Evolutionary conservation across 129 eudicot species (phyloP).

Genomic region (Helichrysum umbraculigerum): DNA sequence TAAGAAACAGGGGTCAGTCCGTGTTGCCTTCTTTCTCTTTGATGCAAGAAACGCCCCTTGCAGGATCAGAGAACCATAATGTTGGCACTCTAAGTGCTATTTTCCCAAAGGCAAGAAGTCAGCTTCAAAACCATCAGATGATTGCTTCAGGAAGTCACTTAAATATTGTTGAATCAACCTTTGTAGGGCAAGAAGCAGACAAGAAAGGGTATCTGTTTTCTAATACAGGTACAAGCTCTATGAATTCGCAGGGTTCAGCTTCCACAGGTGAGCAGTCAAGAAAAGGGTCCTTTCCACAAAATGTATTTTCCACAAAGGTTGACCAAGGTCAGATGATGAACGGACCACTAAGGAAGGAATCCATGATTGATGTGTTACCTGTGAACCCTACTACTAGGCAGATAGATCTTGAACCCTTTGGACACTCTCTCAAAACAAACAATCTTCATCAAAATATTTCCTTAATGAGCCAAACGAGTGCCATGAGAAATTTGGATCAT

Average conservation of each 20-base stretch:
- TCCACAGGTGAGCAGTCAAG: too few species aligned
- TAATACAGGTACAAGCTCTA: too few species aligned
- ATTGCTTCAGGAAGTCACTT: conserved; percentile 27
- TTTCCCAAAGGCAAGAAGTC: conserved; percentile 22
- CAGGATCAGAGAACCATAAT: conserved; percentile 32
- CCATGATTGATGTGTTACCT: conserved; percentile 33
- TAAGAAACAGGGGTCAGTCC: conserved; percentile 37
- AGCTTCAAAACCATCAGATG: conserved; percentile 49
- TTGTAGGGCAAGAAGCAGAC: not conserved
- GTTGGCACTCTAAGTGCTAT: not conserved
- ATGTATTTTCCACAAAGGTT: conserved; percentile 13
- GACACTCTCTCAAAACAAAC: conserved; percentile 42
- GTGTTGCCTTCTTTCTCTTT: not conserved
- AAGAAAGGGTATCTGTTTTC: not conserved
- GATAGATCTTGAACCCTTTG: conserved; percentile 76
- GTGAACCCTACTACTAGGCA: conserved; percentile 34
- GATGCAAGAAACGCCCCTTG: conserved; percentile 26
- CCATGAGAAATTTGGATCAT: conserved; percentile 41
- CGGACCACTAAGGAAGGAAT: conserved; percentile 30
- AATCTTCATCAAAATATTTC: too few species aligned
- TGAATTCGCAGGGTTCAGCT: too few species aligned
- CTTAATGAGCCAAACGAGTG: conserved; percentile 58
- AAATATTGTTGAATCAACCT: conserved; percentile 19
- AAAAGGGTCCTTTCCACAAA: conserved; percentile 6
- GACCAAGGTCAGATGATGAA: conserved; percentile 33